A percentile compares a stretch with the other conserved stretches of the same genome.
phyloP scores from a whole-genome alignment of 2,329 filamentous ascomycete species.

The Beauveria scarabaeidicola region DNA sequence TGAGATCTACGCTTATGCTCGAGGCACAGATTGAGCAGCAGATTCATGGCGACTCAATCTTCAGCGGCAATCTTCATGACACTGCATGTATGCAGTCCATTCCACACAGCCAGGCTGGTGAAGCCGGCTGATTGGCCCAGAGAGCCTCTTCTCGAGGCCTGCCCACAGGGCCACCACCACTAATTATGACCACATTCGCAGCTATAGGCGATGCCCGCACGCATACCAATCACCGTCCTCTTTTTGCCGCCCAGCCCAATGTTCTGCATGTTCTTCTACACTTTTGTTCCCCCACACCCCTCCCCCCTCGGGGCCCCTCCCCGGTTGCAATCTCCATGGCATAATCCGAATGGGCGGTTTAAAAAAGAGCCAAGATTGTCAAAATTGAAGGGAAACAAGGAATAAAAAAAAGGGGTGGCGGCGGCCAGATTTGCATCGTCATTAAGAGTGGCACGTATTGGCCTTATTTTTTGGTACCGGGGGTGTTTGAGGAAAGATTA shows the following conservation, averaged over 20 bases:
- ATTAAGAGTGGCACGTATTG: neutral
- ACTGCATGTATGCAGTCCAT: neutral
- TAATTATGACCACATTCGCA: neutral
- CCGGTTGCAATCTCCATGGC: neutral
- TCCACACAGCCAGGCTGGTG: neutral
- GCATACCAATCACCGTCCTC: neutral
- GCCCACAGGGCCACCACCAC: neutral
- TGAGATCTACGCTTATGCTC: neutral
- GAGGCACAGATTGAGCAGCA: neutral
- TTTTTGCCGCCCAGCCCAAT: neutral
- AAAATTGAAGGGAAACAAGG: neutral
- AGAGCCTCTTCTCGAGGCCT: neutral
- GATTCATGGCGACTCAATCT: neutral
- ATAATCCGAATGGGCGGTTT: neutral
- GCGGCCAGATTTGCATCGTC: neutral
- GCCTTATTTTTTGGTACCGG: neutral
- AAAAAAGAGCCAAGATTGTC: neutral
- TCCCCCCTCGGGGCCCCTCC: no score
- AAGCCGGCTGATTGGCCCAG: neutral
- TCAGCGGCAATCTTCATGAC: slow-evolving; percentile 1
- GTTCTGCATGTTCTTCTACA: no score
- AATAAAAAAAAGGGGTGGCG: neutral
- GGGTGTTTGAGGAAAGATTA: neutral
- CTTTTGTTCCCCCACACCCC: neutral
- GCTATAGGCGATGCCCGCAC: neutral